These are phyloP conservation scores for Nothophoma quercina DNA, from an alignment of 2,329 filamentous ascomycete genomes.

Conservation along the genomic window DNA sequence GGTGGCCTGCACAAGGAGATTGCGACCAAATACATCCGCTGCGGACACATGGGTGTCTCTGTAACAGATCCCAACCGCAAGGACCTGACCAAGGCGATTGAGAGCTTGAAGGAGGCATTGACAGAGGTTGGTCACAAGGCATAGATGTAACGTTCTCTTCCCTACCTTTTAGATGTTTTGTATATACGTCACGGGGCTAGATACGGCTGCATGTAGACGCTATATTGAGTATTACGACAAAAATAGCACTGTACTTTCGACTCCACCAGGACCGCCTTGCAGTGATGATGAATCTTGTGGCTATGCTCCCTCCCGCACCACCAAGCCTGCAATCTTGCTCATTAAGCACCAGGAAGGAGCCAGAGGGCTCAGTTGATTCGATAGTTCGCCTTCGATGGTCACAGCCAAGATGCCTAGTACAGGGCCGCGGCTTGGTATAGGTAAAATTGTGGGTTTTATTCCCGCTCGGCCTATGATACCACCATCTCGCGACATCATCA, in stretches of 20 bases:
- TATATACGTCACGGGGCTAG: conserved; percentile 4
- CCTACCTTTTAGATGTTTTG: not conserved
- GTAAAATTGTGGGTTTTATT: conserved; percentile 12
- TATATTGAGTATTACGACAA: not conserved
- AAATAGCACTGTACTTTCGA: not conserved
- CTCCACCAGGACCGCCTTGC: not conserved
- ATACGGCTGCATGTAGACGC: conserved; percentile 1
- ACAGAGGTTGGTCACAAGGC: conserved; percentile 73
- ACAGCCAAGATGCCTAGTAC: conserved; percentile 10
- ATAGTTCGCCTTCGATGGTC: not conserved
- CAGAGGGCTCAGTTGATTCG: not conserved
- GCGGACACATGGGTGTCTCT: conserved; percentile 97
- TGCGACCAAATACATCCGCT: conserved; percentile 89
- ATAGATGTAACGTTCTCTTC: conserved; percentile 1
- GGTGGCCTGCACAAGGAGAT: conserved; percentile 97
- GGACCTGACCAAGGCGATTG: conserved; percentile 85
- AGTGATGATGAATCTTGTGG: conserved; percentile 1
- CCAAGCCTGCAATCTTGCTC: not conserved
- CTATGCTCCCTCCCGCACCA: not conserved
- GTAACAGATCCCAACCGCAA: conserved; percentile 80
- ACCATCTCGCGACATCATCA: not conserved
- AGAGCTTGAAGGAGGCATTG: conserved; percentile 77
- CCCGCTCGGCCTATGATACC: conserved; percentile 14
- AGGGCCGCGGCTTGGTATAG: conserved; percentile 3
- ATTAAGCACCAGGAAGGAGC: not conserved